Evolutionary conservation across 1,284 basidiomycete genomes (phyloP).

Genomic region (Heterobasidion annosum): DNA sequence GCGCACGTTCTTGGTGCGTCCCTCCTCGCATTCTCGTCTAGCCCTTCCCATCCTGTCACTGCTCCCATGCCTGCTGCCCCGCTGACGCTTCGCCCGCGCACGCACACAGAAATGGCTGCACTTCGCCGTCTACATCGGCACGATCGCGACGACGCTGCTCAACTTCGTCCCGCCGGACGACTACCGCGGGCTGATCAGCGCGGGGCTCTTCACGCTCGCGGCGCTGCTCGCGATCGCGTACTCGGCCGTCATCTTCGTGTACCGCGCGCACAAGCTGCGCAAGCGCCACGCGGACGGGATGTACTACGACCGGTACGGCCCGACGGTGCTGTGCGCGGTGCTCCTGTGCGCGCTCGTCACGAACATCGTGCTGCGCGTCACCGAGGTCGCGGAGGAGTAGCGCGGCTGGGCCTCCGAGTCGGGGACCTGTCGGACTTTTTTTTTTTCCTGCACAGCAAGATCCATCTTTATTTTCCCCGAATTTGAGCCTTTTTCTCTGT

Average conservation of each 20-base stretch:
- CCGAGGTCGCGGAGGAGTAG: conserved; percentile 16
- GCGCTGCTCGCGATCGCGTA: conserved; percentile 90
- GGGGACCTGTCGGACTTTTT: neutral
- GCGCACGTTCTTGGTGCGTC: conserved; percentile 75
- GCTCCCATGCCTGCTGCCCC: conserved; percentile 3
- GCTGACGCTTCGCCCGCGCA: neutral
- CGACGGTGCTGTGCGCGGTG: conserved; percentile 66
- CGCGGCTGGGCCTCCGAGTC: neutral
- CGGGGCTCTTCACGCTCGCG: conserved; percentile 81
- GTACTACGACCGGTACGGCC: conserved; percentile 87
- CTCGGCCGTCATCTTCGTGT: conserved; percentile 82
- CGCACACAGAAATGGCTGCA: conserved; percentile 81
- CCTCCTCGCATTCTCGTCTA: neutral
- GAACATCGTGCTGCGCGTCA: conserved; percentile 59
- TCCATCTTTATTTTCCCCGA: no score
- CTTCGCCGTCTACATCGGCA: conserved; percentile 82
- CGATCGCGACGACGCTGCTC: conserved; percentile 83
- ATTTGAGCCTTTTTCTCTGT: no score
- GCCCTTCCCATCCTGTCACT: conserved; percentile 1
- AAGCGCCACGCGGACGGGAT: conserved; percentile 68
- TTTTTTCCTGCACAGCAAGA: neutral
- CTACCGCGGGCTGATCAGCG: conserved; percentile 72
- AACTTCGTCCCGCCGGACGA: conserved; percentile 83
- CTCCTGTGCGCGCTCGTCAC: conserved; percentile 66
- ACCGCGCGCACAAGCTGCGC: conserved; percentile 72